Conservation (phyloP, 768 basidiomycete genomes). For the Leccinum truebloodii region DNA sequence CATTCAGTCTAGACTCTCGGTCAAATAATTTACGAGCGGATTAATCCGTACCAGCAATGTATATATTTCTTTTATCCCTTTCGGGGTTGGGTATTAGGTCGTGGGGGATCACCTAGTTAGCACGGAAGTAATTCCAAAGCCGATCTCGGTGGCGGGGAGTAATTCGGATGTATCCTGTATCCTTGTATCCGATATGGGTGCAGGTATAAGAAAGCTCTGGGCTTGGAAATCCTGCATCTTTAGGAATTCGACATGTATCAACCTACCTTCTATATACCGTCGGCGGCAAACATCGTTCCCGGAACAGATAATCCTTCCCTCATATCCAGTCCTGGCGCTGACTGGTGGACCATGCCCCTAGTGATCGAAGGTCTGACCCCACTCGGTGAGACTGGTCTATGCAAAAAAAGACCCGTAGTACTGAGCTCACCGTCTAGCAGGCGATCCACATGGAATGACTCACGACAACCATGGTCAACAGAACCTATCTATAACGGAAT, state of each 20-base stretch:
- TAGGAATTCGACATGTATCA: constrained; percentile 1
- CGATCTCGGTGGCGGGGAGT: not conserved
- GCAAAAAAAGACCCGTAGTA: not conserved
- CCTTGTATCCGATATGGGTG: not conserved
- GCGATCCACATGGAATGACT: not conserved
- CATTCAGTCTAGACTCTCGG: not conserved
- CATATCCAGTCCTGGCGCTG: too few relatives aligned
- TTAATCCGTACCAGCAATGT: not conserved
- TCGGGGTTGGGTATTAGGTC: not conserved
- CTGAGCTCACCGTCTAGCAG: constrained; percentile 7
- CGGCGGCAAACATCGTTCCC: not conserved
- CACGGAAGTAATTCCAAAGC: not conserved
- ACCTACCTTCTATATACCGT: constrained; percentile 1
- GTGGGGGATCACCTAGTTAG: not conserved
- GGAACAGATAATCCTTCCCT: not conserved
- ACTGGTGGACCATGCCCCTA: not conserved
- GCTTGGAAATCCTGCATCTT: not conserved
- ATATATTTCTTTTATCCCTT: not conserved
- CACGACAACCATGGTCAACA: not conserved
- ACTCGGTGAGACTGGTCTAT: not conserved
- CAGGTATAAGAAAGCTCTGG: not conserved
- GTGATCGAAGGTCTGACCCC: not conserved
- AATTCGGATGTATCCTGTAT: not conserved
- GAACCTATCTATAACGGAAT: not conserved
- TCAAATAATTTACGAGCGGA: not conserved